Base-by-base conservation (phyloP, 768 basidiomycete genomes). In the Russula lepida region DNA sequence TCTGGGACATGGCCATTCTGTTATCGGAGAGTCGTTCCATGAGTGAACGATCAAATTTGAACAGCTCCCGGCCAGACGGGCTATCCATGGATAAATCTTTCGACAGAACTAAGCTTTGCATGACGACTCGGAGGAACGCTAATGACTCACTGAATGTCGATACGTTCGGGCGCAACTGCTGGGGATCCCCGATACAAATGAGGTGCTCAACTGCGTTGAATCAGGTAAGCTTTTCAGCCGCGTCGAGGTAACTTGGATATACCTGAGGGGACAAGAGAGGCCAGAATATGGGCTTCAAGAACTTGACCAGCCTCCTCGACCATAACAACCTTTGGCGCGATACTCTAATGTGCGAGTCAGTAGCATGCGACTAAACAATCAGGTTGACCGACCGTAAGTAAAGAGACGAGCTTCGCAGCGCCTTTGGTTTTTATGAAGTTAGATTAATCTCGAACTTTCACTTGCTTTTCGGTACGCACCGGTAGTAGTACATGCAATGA, bases 281-380 rank as follows among this genome's bases (percentile, higher is more conserved):
- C 81, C 6, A 90, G 70, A 17, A 90, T 77, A 63, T 91, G 89
- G 3, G 89, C 85, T 71, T 91, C 89, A 28, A 91, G 77, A 1
- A 90, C 86, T 71, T 92, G 89, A 0, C 89, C 89, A 0, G 89
- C 89, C 69, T 91, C 89, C 70, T 92, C 88, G 0, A 91, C 84
- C 51, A 91, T 72, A 50, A 89, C 68, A 0, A 89, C 80, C 33
- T 76, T 78, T 0, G 88, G 88, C 5, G 68, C 73, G 6, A 89
- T 68, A 15, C 80, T 79, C 85, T 88, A 54, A 58, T 33, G 15
- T 17, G 17, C 46, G 3, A 64, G 56, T 60, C n/a, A 54, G 44
- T n/a, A 47, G 5, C 1, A 2, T 21, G 30, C 8, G 0, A 17
- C 5, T 15, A 30, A 7, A 30, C 6, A 12, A 39, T 33, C 11